phyloP scores from a whole-genome alignment of 768 basidiomycete species.

The Amanita brunnescens region DNA sequence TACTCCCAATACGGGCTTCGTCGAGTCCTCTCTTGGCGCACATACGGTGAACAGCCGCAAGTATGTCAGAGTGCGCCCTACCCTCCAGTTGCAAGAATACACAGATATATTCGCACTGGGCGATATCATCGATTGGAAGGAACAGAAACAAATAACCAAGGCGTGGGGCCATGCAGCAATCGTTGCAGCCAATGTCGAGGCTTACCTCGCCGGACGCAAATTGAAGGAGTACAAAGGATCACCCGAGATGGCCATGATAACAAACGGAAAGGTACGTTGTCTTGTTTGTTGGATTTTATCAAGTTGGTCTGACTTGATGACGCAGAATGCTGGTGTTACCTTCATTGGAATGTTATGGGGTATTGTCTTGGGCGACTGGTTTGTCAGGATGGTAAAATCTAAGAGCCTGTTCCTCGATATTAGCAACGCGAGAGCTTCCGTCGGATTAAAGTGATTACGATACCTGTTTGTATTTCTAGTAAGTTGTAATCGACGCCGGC shows the following conservation, averaged over 20 bases:
- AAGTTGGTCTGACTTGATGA: not conserved
- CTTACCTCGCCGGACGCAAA: conserved; percentile 17
- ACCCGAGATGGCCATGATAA: conserved; percentile 42
- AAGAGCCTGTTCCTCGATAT: conserved; percentile 16
- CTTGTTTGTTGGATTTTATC: not conserved
- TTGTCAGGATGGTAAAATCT: conserved; percentile 22
- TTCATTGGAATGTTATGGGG: conserved; percentile 37
- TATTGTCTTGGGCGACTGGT: conserved; percentile 35
- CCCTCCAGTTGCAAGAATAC: conserved; percentile 40
- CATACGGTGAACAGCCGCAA: conserved; percentile 23
- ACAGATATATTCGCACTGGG: conserved; percentile 48
- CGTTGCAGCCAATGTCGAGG: conserved; percentile 39
- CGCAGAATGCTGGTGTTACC: conserved; percentile 27
- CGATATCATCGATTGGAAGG: conserved; percentile 44
- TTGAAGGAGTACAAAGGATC: conserved; percentile 40
- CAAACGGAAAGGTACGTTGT: conserved; percentile 35
- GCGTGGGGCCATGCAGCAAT: conserved; percentile 31
- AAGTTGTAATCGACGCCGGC: too few species aligned
- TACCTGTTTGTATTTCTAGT: not conserved
- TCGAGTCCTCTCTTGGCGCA: conserved; percentile 27
- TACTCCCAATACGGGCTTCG: conserved; percentile 37
- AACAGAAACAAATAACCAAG: conserved; percentile 49
- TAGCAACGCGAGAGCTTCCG: conserved; percentile 2
- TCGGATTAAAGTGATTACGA: not conserved
- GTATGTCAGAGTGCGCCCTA: conserved; percentile 37